phyloP scores from a whole-genome alignment of 805 yeast genomes.

The Geotrichum ghanense region DNA sequence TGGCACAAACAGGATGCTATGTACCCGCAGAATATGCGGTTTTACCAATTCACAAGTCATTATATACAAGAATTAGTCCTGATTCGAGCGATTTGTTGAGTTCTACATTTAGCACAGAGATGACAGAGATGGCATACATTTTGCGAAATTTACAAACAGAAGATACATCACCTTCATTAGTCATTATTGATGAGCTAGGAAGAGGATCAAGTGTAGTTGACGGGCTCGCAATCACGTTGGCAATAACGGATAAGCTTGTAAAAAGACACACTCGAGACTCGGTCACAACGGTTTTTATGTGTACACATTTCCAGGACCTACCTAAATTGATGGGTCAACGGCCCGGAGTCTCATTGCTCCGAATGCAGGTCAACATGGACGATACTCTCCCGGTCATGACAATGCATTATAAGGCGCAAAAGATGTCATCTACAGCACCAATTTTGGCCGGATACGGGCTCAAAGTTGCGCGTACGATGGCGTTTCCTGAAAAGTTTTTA shows the following conservation, averaged over 20 bases:
- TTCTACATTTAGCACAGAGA: conserved; percentile 92
- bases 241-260: conserved; percentile 80
- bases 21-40: conserved; percentile 75
- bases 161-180: conserved; percentile 56
- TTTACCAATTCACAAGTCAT: conserved; percentile 76
- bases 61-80: conserved; percentile 95
- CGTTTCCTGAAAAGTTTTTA: not conserved
- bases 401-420: not conserved
- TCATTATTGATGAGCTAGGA: conserved; percentile 90
- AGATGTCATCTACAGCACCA: not conserved
- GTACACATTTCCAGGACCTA: conserved; percentile 90
- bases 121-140: conserved; percentile 81
- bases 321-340: conserved; percentile 41
- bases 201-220: conserved; percentile 91
- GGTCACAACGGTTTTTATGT: conserved; percentile 58
- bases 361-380: not conserved
- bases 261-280: conserved; percentile 57
- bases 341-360: not conserved
- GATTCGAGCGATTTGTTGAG: conserved; percentile 57
- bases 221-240: conserved; percentile 97
- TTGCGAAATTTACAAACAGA: conserved; percentile 29
- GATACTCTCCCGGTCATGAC: not conserved
- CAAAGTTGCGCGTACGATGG: not conserved
- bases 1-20: conserved; percentile 86
- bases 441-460: not conserved